Percentiles rank a stretch among this genome's conserved stretches.
Conservation (phyloP, 2,329 filamentous ascomycete species). For the Orbilia blumenaviensis region DNA sequence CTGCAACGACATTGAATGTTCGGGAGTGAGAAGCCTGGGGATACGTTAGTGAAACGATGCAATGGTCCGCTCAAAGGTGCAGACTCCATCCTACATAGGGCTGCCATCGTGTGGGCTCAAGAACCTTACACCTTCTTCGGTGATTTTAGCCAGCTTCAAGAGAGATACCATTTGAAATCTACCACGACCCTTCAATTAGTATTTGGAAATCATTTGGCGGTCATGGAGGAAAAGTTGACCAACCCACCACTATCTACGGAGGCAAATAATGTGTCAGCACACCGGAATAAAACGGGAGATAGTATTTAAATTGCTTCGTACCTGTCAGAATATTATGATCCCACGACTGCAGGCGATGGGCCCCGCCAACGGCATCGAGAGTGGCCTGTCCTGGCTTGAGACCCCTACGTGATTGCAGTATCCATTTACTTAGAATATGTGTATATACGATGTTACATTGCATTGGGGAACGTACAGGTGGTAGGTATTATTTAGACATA, state of each 20-base stretch:
- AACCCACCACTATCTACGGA: constrained; percentile 73
- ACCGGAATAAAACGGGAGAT: constrained; percentile 18
- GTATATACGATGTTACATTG: neutral
- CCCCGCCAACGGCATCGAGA: constrained; percentile 85
- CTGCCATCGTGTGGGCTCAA: constrained; percentile 94
- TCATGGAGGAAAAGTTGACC: constrained; percentile 57
- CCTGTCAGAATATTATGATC: constrained; percentile 89
- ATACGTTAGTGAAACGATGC: neutral
- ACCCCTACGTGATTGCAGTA: constrained; percentile 64
- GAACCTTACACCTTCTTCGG: constrained; percentile 94
- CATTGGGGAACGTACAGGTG: constrained; percentile 69
- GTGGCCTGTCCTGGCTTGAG: constrained; percentile 93
- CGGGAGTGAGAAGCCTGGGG: constrained; percentile 81
- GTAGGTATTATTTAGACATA: constrained; percentile 98
- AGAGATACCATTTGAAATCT: constrained; percentile 99
- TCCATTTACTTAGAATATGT: neutral
- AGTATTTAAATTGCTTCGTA: constrained; percentile 61
- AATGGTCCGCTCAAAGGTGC: neutral
- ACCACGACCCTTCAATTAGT: constrained; percentile 44
- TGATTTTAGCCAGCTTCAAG: constrained; percentile 89
- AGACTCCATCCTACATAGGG: constrained; percentile 72
- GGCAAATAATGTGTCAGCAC: neutral
- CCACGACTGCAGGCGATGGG: constrained; percentile 95
- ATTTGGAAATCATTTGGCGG: neutral
- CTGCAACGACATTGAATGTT: constrained; percentile 94